Percentiles rank a stretch among this genome's conserved stretches.
These are phyloP conservation scores for Sporothrix euskadiensis DNA, from an alignment of 2,329 filamentous ascomycete species.

Conservation along the genomic window DNA sequence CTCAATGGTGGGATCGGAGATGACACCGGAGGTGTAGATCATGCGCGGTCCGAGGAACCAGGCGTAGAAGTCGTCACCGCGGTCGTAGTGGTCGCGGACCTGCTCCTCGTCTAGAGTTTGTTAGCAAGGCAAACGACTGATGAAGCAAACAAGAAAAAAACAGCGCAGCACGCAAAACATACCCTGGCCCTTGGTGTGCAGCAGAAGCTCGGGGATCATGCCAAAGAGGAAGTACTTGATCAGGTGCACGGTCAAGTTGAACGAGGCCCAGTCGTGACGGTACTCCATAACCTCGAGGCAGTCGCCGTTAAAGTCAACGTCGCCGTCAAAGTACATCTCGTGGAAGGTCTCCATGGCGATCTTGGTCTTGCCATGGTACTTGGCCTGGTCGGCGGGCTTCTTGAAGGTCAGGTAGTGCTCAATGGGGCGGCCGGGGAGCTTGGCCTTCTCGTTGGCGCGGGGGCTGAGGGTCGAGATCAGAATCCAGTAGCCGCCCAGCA, in stretches of 20 bases:
- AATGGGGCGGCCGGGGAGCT: conserved; percentile 79
- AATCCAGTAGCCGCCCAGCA: conserved; percentile 81
- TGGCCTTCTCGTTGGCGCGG: conserved; percentile 90
- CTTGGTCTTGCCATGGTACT: conserved; percentile 76
- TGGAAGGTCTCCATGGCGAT: conserved; percentile 92
- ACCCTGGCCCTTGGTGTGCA: conserved; percentile 35
- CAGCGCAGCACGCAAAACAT: background rate
- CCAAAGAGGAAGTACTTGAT: conserved; percentile 33
- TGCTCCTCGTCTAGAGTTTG: conserved; percentile 79
- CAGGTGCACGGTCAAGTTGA: conserved; percentile 51
- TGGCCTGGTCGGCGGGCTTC: conserved; percentile 58
- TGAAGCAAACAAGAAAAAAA: background rate
- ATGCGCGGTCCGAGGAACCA: conserved; percentile 98
- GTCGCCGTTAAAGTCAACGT: conserved; percentile 95
- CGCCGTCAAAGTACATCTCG: conserved; percentile 95
- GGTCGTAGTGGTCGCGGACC: conserved; percentile 95
- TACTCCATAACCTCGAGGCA: conserved; percentile 86
- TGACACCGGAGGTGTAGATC: conserved; percentile 97
- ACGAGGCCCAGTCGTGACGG: conserved; percentile 88
- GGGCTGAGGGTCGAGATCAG: conserved; percentile 77
- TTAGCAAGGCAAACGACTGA: background rate
- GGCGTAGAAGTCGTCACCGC: conserved; percentile 95
- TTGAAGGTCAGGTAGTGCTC: conserved; percentile 90
- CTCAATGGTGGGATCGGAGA: conserved; percentile 82
- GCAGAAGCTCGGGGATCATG: conserved; percentile 34